Evolutionary conservation across 1,139 yeast genomes (phyloP), one percentile per base, ranked within the genome.

Genomic region (Pichiaceae sp.): DNA sequence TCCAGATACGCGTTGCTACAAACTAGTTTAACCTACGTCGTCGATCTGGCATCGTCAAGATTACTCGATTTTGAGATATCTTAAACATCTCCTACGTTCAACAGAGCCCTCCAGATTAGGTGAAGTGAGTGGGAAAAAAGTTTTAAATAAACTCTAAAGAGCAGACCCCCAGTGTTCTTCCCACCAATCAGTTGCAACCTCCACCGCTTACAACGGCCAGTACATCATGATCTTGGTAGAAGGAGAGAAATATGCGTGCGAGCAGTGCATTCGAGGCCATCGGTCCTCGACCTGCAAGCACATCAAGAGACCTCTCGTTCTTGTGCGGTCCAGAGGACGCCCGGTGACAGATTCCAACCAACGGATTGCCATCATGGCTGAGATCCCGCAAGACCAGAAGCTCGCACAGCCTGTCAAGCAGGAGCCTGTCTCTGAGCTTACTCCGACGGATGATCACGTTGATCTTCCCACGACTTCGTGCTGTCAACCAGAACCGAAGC

Each of bases 231-330:
- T 91, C 40, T 64, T 86, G 35, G 85, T 83, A 49, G 86, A 84
- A 45, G 85, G 84, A 30, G 81, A 74, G 49, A 85, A 91, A 53
- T 84, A 84, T 56, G 87, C 96, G n/a, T 91, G 96, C 57, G 73
- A 78, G 42, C 81, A 79, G 51, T 91, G 98, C 55, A 86, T 91
- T 29, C 67, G 96, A 32, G 97, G 97, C 17, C 98, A 91, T 56
- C 63, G 98, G 32, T 83, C 96, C 3, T 78, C 93, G 3, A 75
- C 80, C 39, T 91, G 98, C 57, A 75, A 75, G 41, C 98, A 91
- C 57, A 75, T 82, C 33, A 68, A 72, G 36, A 67, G 96, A 35
- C 87, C 93, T 26, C 63, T 89, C 29, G 76, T 86, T 17, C 86
- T 85, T 49, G 96, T 89, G n/a, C 68, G 96, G 31, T 74, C 85